Evolutionary conservation across 495 filamentous ascomycete genomes (phyloP).

Genomic region (Lasiosphaeriaceae sp.): DNA sequence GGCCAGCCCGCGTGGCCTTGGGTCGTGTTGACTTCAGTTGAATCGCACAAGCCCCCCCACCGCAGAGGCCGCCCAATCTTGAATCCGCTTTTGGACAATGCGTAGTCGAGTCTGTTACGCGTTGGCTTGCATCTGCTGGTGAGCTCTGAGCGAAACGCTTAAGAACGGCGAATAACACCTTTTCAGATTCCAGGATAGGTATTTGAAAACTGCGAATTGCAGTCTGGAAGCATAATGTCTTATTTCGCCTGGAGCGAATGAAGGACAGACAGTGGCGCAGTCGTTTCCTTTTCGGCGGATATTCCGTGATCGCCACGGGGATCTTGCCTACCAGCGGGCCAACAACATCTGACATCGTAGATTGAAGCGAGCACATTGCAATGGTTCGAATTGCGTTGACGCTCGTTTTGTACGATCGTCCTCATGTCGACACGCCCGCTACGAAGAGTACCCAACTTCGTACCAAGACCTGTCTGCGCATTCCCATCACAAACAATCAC

Average conservation of each 20-base stretch:
- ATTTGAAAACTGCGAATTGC: too few species aligned
- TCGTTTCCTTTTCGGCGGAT: not conserved
- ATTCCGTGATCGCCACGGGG: not conserved
- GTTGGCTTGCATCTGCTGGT: too few species aligned
- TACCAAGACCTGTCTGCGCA: too few species aligned
- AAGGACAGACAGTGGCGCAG: constrained; percentile 7
- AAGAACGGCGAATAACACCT: not conserved
- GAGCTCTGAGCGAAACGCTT: not conserved
- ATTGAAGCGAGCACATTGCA: not conserved
- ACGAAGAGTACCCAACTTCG: too few species aligned
- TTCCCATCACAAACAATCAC: too few species aligned
- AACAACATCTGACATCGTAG: not conserved
- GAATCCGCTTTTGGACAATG: too few species aligned
- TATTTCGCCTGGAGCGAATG: not conserved
- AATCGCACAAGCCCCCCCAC: not conserved
- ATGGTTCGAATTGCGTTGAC: not conserved
- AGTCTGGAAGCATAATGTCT: not conserved
- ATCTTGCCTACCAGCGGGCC: not conserved
- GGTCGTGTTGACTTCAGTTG: not conserved
- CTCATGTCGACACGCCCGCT: too few species aligned
- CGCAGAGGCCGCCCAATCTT: too few species aligned
- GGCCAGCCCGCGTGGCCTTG: not conserved
- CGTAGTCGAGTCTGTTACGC: too few species aligned
- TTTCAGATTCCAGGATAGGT: too few species aligned
- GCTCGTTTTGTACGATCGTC: not conserved